phyloP scores from a whole-genome alignment of 2,329 filamentous ascomycete genomes.

The Cladosporium austrohemisphaericum region DNA sequence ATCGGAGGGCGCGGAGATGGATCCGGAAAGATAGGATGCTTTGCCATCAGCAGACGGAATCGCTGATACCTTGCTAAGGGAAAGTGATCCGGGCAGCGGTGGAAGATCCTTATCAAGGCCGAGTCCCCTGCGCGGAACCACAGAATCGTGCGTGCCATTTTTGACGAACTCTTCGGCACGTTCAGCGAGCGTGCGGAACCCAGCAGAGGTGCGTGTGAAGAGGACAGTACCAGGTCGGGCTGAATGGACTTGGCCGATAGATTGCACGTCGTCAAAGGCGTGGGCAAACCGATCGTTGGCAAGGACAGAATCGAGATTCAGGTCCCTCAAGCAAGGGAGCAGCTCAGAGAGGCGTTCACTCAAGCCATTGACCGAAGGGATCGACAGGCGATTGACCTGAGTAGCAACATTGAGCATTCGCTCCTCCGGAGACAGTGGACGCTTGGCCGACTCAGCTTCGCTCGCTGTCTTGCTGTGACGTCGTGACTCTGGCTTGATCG shows the following conservation, averaged over 20 bases:
- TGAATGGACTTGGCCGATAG: conserved; percentile 21
- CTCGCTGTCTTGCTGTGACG: conserved; percentile 16
- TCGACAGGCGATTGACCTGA: conserved; percentile 44
- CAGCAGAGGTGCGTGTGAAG: conserved; percentile 35
- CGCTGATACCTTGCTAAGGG: conserved; percentile 26
- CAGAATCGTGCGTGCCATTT: conserved; percentile 36
- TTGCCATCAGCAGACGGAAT: conserved; percentile 24
- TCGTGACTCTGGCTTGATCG: conserved; percentile 18
- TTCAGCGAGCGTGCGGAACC: conserved; percentile 36
- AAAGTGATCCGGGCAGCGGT: conserved; percentile 31
- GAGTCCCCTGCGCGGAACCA: conserved; percentile 20
- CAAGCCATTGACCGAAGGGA: conserved; percentile 44
- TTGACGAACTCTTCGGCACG: conserved; percentile 36
- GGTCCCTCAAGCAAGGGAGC: conserved; percentile 41
- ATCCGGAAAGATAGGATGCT: conserved; percentile 29
- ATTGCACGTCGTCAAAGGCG: conserved; percentile 35
- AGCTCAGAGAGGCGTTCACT: conserved; percentile 46
- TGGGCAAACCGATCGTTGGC: conserved; percentile 36
- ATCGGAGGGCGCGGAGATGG: conserved; percentile 31
- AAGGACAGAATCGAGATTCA: conserved; percentile 36
- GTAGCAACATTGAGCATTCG: conserved; percentile 36
- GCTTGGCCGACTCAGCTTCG: conserved; percentile 19
- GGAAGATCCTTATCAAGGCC: conserved; percentile 36
- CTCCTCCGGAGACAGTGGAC: conserved; percentile 40
- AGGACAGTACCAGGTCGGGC: conserved; percentile 32